phyloP scores from a whole-genome alignment of 169 alveolate genomes.

The Eimeria praecox region DNA sequence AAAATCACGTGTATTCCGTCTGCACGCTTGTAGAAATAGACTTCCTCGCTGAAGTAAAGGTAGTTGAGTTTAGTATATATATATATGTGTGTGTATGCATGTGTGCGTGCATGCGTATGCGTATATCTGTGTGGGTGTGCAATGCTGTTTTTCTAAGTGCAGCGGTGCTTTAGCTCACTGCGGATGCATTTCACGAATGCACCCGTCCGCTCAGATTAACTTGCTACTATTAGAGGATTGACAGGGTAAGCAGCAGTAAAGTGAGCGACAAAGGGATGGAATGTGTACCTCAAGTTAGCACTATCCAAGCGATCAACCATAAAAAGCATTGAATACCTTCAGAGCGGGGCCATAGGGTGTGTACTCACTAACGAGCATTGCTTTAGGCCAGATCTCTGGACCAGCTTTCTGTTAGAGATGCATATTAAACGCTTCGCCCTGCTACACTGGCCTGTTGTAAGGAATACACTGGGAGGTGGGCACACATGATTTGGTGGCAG shows the following conservation, averaged over 20 bases:
- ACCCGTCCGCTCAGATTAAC: neutral
- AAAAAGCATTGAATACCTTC: neutral
- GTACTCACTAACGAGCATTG: neutral
- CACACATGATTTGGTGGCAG: neutral
- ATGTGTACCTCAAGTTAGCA: neutral
- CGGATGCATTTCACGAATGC: neutral
- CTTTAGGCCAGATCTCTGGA: neutral
- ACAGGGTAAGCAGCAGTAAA: too few species aligned
- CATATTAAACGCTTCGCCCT: neutral
- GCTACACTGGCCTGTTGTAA: neutral
- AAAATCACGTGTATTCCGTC: neutral
- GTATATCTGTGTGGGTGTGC: too few species aligned
- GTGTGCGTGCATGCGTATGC: neutral
- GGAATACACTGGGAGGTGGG: neutral
- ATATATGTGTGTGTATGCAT: neutral
- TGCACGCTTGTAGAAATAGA: neutral
- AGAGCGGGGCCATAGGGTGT: neutral
- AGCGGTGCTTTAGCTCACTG: neutral
- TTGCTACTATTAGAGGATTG: too few species aligned
- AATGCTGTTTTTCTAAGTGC: neutral
- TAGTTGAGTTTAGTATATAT: neutral
- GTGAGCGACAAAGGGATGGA: neutral
- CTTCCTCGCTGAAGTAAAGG: neutral
- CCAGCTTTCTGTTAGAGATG: neutral
- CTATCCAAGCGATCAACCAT: neutral